Evolutionary conservation across 1,139 yeast species (phyloP).

Genomic region (Tardiomyces depauwii): DNA sequence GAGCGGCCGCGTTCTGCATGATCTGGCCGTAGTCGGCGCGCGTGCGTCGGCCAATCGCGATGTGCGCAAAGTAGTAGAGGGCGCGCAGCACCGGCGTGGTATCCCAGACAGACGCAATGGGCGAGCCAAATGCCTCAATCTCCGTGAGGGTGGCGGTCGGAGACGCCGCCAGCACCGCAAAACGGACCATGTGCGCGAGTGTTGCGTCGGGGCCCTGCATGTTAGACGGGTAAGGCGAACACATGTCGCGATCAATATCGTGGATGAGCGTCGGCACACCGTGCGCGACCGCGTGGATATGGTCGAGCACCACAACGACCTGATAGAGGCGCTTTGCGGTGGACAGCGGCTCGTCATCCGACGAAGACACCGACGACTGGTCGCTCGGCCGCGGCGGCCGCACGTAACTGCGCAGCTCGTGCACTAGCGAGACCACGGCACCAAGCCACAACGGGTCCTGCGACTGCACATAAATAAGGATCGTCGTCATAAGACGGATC

Average conservation of each 20-base stretch:
- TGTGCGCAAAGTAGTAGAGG: constrained; percentile 10
- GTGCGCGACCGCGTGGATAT: constrained; percentile 17
- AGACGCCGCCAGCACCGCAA: neutral
- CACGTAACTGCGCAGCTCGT: constrained; percentile 11
- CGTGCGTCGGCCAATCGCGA: neutral
- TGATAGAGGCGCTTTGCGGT: constrained; percentile 19
- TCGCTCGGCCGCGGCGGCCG: constrained; percentile 4
- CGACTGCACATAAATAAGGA: constrained; percentile 26
- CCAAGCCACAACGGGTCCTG: constrained; percentile 28
- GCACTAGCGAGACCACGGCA: constrained; percentile 25
- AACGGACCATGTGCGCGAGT: neutral
- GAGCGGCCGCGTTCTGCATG: constrained; percentile 5
- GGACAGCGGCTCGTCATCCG: constrained; percentile 5
- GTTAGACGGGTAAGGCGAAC: constrained; percentile 1
- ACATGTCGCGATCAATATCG: constrained; percentile 2
- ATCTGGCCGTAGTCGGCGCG: constrained; percentile 3
- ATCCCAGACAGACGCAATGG: constrained; percentile 19
- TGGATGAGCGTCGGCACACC: constrained; percentile 16
- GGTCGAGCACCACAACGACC: constrained; percentile 22
- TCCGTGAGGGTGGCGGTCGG: neutral
- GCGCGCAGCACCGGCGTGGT: constrained; percentile 20
- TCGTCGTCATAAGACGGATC: constrained; percentile 21
- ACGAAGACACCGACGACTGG: constrained; percentile 12
- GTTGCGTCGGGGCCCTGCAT: constrained; percentile 8
- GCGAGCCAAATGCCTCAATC: constrained; percentile 1